Percentiles rank a stretch among this genome's conserved stretches.
Evolutionary conservation across 140 eudicot genomes (phyloP).

Genomic region (Cichorium intybus): DNA sequence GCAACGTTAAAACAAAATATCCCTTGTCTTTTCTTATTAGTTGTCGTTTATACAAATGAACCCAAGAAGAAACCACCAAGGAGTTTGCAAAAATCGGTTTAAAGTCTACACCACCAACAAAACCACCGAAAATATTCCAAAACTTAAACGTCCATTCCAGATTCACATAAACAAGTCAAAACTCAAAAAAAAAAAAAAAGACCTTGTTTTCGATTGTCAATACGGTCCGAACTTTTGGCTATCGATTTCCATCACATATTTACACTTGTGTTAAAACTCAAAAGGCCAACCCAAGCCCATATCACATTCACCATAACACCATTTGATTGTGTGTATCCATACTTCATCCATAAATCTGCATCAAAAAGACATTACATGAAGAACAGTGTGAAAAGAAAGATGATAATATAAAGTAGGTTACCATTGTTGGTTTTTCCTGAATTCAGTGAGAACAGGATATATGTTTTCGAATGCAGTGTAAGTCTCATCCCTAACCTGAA

Average conservation of each 20-base stretch:
- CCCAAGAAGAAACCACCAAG: too few relatives aligned
- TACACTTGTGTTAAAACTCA: constrained; percentile 18
- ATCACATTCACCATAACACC: not conserved
- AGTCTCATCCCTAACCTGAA: constrained; percentile 65
- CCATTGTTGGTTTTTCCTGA: constrained; percentile 68
- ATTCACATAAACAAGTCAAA: constrained; percentile 4
- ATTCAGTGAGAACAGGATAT: constrained; percentile 70
- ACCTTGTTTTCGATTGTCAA: constrained; percentile 6
- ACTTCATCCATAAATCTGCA: constrained; percentile 23
- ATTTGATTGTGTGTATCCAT: not conserved
- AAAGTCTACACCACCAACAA: too few relatives aligned
- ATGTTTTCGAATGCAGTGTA: constrained; percentile 64
- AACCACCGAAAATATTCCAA: too few relatives aligned
- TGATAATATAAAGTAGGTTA: constrained; percentile 12
- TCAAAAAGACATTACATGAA: not conserved
- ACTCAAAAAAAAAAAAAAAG: not conserved
- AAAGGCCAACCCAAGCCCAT: not conserved
- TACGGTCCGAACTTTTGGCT: not conserved
- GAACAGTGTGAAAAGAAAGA: not conserved
- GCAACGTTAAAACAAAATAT: too few relatives aligned
- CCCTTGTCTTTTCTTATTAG: too few relatives aligned
- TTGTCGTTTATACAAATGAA: too few relatives aligned
- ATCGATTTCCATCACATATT: constrained; percentile 14
- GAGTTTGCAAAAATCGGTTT: too few relatives aligned
- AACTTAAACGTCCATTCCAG: not conserved